Percentiles rank a stretch among this genome's conserved stretches.
Conservation (phyloP, 495 filamentous ascomycete genomes). For the Aspergillus bertholletiae region DNA sequence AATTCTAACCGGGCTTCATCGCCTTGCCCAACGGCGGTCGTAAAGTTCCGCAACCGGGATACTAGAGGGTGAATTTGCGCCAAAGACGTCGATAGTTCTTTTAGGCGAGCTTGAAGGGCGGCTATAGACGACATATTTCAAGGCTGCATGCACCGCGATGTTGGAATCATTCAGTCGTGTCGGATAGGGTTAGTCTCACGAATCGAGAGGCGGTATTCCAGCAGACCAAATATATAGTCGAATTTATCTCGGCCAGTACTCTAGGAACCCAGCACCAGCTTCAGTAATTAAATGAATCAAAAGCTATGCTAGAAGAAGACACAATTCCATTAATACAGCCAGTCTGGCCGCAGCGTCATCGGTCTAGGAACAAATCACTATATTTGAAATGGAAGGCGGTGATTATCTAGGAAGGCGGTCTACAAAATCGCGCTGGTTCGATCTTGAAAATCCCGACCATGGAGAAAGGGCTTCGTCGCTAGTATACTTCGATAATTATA, state of each 20-base stretch:
- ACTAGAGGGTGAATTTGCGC: slow-evolving; percentile 71
- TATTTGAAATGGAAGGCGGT: too few relatives aligned
- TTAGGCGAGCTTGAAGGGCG: slow-evolving; percentile 61
- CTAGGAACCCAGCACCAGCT: not conserved
- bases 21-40: slow-evolving; percentile 56
- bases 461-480: not conserved
- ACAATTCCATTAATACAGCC: not conserved
- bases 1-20: slow-evolving; percentile 74
- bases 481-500: too few relatives aligned
- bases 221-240: not conserved
- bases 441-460: too few relatives aligned
- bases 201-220: not conserved
- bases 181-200: not conserved
- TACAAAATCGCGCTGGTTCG: too few relatives aligned
- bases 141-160: not conserved
- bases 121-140: slow-evolving; percentile 52
- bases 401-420: too few relatives aligned
- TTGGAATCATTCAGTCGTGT: slow-evolving; percentile 5
- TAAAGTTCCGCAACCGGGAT: slow-evolving; percentile 64
- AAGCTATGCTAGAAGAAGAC: not conserved
- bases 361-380: not conserved
- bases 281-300: not conserved
- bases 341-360: slow-evolving; percentile 8
- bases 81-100: slow-evolving; percentile 64
- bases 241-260: not conserved